Base-by-base conservation (phyloP, 2,329 filamentous ascomycete genomes). In the Monosporascus cannonballus region DNA sequence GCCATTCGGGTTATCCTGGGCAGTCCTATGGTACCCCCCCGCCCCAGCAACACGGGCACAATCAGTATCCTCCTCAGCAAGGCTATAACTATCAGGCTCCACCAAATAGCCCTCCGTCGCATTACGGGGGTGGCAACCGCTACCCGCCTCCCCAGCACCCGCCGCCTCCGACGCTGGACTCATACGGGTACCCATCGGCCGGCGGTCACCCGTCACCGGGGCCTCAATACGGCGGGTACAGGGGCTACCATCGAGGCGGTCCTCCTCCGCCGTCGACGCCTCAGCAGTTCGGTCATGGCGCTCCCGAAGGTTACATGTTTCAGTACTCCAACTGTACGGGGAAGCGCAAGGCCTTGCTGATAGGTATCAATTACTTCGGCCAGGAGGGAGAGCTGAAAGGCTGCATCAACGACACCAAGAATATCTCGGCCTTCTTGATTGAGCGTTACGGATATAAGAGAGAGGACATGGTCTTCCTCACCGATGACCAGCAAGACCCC, bases 331-430 rank as follows among this genome's bases (percentile, higher is more conserved):
- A 85, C 66, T 91, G 87, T 68, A 85, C 83, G 6, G 87, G 87
- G 50, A 80, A 79, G 58, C 78, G 87, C 63, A 90, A 89, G 73
- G 87, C 87, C 7, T 73, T 91, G 52, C 73, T 91, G 52, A 89
- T 91, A 57, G 87, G 87, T 50, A 89, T 91, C 76, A 91, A 91
- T 76, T 91, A 91, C 74, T 86, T 90, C 61, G 83, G 84, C 50
- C 84, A 88, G 65, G 71, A 83, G 22, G 86, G 82, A 48, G 85
- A 89, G 74, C 79, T 91, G 50, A 77, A 83, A 54, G 87, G 87
- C 44, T 91, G 87, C 70, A 89, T 91, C 77, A 91, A 91, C 71
- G 87, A 91, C 67, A 85, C 87, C 36, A 84, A 86, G 72, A 91
- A 91, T 67, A 81, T 91, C 70, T 89, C 85, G 34, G 72, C 73